These are phyloP conservation scores for Stylonectria norvegica DNA, from an alignment of 2,329 filamentous ascomycete genomes.

Conservation along the genomic window DNA sequence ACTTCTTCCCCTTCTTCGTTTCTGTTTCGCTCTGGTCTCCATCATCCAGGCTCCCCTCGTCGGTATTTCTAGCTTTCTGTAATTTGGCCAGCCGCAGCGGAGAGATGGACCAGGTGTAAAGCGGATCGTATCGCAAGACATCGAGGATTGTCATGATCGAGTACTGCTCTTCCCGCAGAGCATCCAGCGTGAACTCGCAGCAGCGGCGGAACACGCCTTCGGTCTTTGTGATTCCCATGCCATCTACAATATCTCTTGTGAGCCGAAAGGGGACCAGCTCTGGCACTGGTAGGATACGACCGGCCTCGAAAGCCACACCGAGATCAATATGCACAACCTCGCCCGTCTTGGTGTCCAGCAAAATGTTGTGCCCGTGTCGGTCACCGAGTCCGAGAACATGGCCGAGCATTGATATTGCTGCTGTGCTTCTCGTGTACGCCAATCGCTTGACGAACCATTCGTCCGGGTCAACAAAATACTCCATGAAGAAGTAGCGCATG, in stretches of 20 bases:
- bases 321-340: conserved; percentile 97
- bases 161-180: conserved; percentile 89
- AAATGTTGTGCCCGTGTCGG: conserved; percentile 93
- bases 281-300: conserved; percentile 88
- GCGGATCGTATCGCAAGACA: conserved; percentile 93
- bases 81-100: conserved; percentile 62
- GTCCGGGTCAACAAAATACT: conserved; percentile 88
- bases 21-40: conserved; percentile 39
- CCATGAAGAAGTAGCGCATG: conserved; percentile 96
- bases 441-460: conserved; percentile 91
- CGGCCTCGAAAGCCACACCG: conserved; percentile 94
- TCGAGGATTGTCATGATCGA: conserved; percentile 99
- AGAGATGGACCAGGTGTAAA: conserved; percentile 93
- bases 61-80: conserved; percentile 57
- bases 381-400: conserved; percentile 92
- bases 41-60: conserved; percentile 37
- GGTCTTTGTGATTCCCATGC: conserved; percentile 91
- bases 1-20: conserved; percentile 37
- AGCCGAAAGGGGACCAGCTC: conserved; percentile 95
- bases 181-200: conserved; percentile 95
- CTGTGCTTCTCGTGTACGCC: conserved; percentile 89
- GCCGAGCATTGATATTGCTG: conserved; percentile 91
- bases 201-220: conserved; percentile 97
- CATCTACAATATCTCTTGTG: conserved; percentile 91
- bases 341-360: conserved; percentile 83